Evolutionary conservation across 805 yeast genomes (phyloP), one percentile per base, ranked within the genome.

Genomic region (Wickerhamiella allomyrinae): DNA sequence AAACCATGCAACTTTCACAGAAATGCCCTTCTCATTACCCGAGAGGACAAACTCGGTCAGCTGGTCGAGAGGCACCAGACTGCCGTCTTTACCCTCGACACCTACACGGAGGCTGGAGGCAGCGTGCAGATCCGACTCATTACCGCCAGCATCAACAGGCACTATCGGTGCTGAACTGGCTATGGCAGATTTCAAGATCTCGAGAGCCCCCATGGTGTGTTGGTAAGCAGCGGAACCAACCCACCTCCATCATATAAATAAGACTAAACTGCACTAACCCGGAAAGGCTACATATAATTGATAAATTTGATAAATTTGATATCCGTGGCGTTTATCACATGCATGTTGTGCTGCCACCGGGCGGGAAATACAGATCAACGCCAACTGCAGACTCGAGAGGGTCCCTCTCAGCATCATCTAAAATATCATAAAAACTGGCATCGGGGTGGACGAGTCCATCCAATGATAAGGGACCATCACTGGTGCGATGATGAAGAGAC

Each of bases 1-100:
- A 53, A 82, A 84, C 29, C 74, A 67, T 2, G 81, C 74, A 0
- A 82, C 74, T 47, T 73, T 66, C 43, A 85, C 63, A 13, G 57
- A 15, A 20, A 20, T 21, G 17, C 27, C 37, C 10, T n/a, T 17
- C 3, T 21, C 37, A 34, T 17, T 11, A 15, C 21, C 21, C 21
- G 25, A 13, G 20, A 15, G 10, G 20, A 34, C 23, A 20, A 20
- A 21, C 25, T 34, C 37, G 27, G 25, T 21, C 5, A 4, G 10
- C n/a, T 21, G n/a, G 6, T 19, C 24, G 25, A 20, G 17, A 20
- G 23, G 7, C 10, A 34, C 17, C 31, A 27, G 17, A 6, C 14
- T 27, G 2, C 17, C 8, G 31, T 9, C 31, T 11, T n/a, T n/a
- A n/a, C n/a, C n/a, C n/a, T n/a, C n/a, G n/a, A 27, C 6, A 3